Evolutionary conservation across 2,329 filamentous ascomycete genomes (phyloP).

Genomic region (Aspergillus novofumigatus): DNA sequence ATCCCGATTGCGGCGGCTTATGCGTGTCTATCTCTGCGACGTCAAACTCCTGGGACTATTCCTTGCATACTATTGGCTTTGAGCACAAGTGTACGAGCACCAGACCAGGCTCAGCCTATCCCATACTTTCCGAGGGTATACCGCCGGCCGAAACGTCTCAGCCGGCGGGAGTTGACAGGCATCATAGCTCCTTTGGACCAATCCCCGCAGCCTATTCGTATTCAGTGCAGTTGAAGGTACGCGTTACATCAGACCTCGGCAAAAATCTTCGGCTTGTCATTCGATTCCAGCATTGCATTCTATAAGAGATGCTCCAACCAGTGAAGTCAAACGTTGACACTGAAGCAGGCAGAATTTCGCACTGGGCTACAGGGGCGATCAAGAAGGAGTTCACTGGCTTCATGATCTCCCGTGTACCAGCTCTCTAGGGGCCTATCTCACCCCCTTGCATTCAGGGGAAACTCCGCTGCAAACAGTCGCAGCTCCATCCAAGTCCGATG

Average conservation of each 20-base stretch:
- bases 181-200: neutral
- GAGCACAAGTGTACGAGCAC: neutral
- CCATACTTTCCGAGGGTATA: neutral
- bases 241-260: neutral
- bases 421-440: slow-evolving; percentile 2
- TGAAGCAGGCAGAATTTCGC: slow-evolving; percentile 24
- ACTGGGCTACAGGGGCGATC: slow-evolving; percentile 37
- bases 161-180: too few species aligned
- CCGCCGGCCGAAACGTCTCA: neutral
- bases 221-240: too few species aligned
- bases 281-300: neutral
- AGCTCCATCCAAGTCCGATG: slow-evolving; percentile 61
- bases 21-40: neutral
- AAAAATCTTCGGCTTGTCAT: neutral
- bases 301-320: neutral
- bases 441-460: slow-evolving; percentile 33
- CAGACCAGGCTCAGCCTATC: neutral
- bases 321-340: neutral
- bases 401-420: slow-evolving; percentile 29
- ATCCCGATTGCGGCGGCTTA: neutral
- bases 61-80: neutral
- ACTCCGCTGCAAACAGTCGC: slow-evolving; percentile 48
- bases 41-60: neutral
- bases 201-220: neutral
- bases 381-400: slow-evolving; percentile 42